Percentiles rank a stretch among this genome's conserved stretches.
phyloP scores from a whole-genome alignment of 23 red algal genomes.

The Gracilariopsis chorda region DNA sequence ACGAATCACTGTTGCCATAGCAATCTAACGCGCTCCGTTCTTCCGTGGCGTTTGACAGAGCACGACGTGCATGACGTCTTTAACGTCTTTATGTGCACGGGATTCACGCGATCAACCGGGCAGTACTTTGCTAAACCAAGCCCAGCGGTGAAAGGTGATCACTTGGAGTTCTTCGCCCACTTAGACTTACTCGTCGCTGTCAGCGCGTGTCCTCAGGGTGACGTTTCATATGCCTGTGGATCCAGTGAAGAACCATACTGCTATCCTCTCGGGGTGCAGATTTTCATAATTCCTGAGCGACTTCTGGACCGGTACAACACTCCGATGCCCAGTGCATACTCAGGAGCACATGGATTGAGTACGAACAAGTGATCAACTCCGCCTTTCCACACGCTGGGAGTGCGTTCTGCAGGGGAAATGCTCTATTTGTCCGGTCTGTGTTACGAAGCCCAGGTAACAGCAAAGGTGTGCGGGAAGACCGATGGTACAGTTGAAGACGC shows the following conservation, averaged over 20 bases:
- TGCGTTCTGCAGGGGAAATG: too few relatives aligned
- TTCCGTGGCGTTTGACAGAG: neutral
- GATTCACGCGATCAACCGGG: slow-evolving; percentile 1
- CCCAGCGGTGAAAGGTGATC: slow-evolving; percentile 13
- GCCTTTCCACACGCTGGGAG: too few relatives aligned
- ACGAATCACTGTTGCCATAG: slow-evolving; percentile 2
- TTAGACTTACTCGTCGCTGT: slow-evolving; percentile 12
- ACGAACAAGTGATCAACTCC: too few relatives aligned
- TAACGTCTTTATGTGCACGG: slow-evolving; percentile 51
- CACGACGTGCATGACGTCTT: slow-evolving; percentile 46
- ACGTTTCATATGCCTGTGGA: slow-evolving; percentile 21
- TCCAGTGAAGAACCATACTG: neutral
- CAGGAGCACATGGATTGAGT: slow-evolving; percentile 1
- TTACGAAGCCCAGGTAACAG: too few relatives aligned
- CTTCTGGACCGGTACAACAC: neutral
- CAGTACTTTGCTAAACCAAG: slow-evolving; percentile 29
- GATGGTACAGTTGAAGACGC: too few relatives aligned
- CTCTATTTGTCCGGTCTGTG: too few relatives aligned
- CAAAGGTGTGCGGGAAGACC: too few relatives aligned
- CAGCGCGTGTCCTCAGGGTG: slow-evolving; percentile 27
- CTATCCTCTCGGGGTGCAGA: slow-evolving; percentile 1
- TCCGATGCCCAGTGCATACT: neutral
- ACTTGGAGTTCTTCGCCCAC: slow-evolving; percentile 30
- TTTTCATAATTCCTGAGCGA: neutral
- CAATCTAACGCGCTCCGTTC: slow-evolving; percentile 22